Conservation (phyloP, 768 basidiomycete genomes). For the Lactarius vividus region DNA sequence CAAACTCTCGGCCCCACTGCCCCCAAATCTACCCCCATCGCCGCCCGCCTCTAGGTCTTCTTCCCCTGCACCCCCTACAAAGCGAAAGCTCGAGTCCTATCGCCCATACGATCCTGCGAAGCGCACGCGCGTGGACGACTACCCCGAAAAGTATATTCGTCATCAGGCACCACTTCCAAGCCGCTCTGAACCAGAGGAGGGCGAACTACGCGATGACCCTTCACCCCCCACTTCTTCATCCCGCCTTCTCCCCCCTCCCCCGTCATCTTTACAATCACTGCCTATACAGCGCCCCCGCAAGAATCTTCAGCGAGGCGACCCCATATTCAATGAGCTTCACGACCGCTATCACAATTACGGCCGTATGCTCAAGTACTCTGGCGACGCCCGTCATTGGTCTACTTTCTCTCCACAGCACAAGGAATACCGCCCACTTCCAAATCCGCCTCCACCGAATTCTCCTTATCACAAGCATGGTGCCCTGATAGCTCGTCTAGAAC, state of each 20-base stretch:
- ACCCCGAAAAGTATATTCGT: conserved; percentile 33
- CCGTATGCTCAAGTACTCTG: conserved; percentile 79
- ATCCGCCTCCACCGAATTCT: conserved; percentile 64
- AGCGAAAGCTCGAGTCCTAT: conserved; percentile 38
- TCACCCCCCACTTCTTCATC: conserved; percentile 21
- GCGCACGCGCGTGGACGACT: conserved; percentile 33
- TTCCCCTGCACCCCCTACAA: conserved; percentile 40
- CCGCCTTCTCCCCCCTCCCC: conserved; percentile 28
- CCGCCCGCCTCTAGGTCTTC: conserved; percentile 44
- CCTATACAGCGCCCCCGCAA: conserved; percentile 69
- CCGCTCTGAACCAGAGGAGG: conserved; percentile 47
- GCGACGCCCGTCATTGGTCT: conserved; percentile 75
- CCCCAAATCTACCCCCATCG: conserved; percentile 46
- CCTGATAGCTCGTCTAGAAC: conserved; percentile 74
- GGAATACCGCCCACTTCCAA: conserved; percentile 58
- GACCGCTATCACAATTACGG: conserved; percentile 69
- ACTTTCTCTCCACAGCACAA: conserved; percentile 63
- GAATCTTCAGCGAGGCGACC: conserved; percentile 42
- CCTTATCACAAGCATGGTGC: conserved; percentile 74
- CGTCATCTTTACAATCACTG: conserved; percentile 39
- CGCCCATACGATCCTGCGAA: conserved; percentile 27
- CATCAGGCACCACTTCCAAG: conserved; percentile 29
- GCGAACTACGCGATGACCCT: conserved; percentile 45
- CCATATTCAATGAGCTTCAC: conserved; percentile 59
- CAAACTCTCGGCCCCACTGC: conserved; percentile 40